A percentile compares a stretch with the other conserved stretches of the same genome.
phyloP scores from a whole-genome alignment of 331 rosid species.

The Phaseolus coccineus region DNA sequence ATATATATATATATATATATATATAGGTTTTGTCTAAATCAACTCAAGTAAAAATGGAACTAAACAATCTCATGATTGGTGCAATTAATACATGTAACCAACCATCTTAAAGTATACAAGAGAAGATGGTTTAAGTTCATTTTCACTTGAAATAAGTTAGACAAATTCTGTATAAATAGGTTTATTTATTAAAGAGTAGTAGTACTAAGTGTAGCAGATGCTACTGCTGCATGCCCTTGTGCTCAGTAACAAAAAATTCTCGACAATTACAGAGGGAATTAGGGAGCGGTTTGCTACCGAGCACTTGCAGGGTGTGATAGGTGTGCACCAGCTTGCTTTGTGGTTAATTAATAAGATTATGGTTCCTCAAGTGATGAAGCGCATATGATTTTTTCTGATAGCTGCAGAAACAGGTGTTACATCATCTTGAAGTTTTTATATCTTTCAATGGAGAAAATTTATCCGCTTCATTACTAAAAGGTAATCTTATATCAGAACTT shows the following conservation, averaged over 20 bases:
- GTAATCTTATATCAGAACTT: slow-evolving; percentile 41
- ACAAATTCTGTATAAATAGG: no score
- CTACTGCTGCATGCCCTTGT: slow-evolving; percentile 52
- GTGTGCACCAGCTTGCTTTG: slow-evolving; percentile 30
- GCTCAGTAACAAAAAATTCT: slow-evolving; percentile 79
- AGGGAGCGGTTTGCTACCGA: slow-evolving; percentile 73
- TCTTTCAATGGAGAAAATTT: slow-evolving; percentile 63
- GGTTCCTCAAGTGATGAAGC: slow-evolving; percentile 71
- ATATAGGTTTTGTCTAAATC: neutral
- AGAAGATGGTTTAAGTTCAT: no score
- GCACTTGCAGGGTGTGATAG: slow-evolving; percentile 55
- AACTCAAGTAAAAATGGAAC: neutral
- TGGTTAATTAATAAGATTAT: slow-evolving; percentile 41
- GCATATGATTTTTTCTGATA: slow-evolving; percentile 66
- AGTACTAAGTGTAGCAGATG: neutral
- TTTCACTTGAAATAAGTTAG: no score
- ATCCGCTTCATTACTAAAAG: slow-evolving; percentile 66
- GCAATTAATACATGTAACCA: neutral
- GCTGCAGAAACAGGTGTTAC: slow-evolving; percentile 32
- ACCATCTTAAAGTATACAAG: no score
- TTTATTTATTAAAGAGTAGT: neutral
- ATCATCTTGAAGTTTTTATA: slow-evolving; percentile 17
- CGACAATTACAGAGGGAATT: slow-evolving; percentile 35
- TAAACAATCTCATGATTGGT: neutral
- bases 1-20: no score